These are phyloP conservation scores for Sisymbrium altissimum DNA, from an alignment of 345 rosid genomes.

Conservation along the genomic window DNA sequence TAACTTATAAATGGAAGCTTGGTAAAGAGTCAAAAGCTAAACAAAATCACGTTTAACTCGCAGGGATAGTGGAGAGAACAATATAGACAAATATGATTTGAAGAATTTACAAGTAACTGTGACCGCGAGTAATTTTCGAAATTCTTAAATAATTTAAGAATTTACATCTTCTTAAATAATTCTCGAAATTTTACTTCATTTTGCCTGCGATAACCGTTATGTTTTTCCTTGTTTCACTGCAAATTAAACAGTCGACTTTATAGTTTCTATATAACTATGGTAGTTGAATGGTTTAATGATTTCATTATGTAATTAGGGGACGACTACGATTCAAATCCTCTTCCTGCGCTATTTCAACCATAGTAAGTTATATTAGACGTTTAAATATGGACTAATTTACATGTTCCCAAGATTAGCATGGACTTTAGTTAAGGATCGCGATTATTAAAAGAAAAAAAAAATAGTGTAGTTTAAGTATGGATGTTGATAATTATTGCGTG, in stretches of 20 bases:
- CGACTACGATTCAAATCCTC: not conserved
- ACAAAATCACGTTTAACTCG: not conserved
- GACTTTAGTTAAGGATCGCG: not conserved
- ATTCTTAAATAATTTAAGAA: too few species aligned
- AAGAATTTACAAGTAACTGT: not conserved
- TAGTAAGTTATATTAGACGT: not conserved
- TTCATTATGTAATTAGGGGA: not conserved
- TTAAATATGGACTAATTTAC: not conserved
- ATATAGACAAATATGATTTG: not conserved
- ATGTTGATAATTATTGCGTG: constrained; percentile 12
- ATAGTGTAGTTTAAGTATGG: not conserved
- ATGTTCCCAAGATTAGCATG: not conserved
- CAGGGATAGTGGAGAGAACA: not conserved
- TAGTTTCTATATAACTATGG: not conserved
- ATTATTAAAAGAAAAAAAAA: not conserved
- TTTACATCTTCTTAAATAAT: too few species aligned
- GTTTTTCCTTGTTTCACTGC: too few species aligned
- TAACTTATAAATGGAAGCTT: not conserved
- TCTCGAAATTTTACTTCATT: too few species aligned
- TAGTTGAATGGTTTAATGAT: not conserved
- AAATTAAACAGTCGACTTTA: not conserved
- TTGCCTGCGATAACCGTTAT: too few species aligned
- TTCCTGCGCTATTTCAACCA: not conserved
- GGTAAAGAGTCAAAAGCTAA: not conserved
- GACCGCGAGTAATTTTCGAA: too few species aligned